Percentiles rank a stretch among this genome's conserved stretches.
phyloP scores from a whole-genome alignment of 306 rosid genomes.

The Purshia tridentata region DNA sequence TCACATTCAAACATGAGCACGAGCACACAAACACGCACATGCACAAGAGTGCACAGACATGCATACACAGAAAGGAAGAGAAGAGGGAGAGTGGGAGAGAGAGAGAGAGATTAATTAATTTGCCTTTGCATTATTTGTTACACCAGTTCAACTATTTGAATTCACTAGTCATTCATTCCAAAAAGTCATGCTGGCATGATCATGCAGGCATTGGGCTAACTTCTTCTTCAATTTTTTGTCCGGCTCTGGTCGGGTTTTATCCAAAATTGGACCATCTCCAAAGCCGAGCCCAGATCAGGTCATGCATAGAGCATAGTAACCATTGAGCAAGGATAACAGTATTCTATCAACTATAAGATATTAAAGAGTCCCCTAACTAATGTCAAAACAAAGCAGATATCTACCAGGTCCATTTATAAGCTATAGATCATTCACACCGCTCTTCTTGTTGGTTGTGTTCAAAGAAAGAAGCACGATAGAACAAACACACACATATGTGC shows the following conservation, averaged over 20 bases:
- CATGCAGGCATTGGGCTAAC: not conserved
- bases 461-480: not conserved
- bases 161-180: not conserved
- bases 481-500: not conserved
- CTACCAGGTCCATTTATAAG: slow-evolving; percentile 5
- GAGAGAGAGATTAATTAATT: not conserved
- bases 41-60: not conserved
- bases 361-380: not conserved
- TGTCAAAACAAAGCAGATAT: not conserved
- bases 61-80: no score
- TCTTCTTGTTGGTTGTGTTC: not conserved
- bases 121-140: not conserved
- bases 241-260: not conserved
- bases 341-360: not conserved
- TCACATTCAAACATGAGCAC: not conserved
- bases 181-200: not conserved
- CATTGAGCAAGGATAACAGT: not conserved
- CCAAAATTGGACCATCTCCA: not conserved
- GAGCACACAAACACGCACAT: not conserved
- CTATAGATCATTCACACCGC: not conserved
- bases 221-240: not conserved
- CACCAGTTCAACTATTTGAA: not conserved
- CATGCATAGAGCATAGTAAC: not conserved
- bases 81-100: no score
- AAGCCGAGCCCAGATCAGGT: not conserved